Percentiles rank a stretch among this genome's conserved stretches.
Evolutionary conservation across 1,284 basidiomycete species (phyloP).

Genomic region (Puccinia hordei): DNA sequence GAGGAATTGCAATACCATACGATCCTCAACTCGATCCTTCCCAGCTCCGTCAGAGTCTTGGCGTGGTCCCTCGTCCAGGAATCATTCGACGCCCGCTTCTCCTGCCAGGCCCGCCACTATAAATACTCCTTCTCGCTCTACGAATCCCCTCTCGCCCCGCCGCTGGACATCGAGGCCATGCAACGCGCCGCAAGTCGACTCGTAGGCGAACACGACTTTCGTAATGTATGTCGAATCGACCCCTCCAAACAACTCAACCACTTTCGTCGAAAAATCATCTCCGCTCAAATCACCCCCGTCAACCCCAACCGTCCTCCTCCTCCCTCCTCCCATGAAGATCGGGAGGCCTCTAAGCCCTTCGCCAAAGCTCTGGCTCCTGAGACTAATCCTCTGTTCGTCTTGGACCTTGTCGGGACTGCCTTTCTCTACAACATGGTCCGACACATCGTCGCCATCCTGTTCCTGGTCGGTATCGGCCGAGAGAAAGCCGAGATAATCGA

Average conservation of each 20-base stretch:
- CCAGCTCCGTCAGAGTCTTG: conserved; percentile 82
- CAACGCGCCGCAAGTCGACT: conserved; percentile 71
- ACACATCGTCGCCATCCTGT: conserved; percentile 89
- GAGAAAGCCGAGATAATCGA: conserved; percentile 74
- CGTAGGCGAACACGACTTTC: conserved; percentile 90
- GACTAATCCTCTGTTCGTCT: conserved; percentile 54
- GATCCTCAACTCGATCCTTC: conserved; percentile 86
- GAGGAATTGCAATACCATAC: conserved; percentile 77
- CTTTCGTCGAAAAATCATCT: conserved; percentile 70
- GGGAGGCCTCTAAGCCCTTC: too few species aligned
- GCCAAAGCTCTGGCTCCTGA: not conserved
- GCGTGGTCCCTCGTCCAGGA: conserved; percentile 89
- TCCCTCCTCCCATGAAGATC: not conserved
- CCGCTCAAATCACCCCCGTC: conserved; percentile 66
- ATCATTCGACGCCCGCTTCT: conserved; percentile 83
- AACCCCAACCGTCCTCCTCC: conserved; percentile 24
- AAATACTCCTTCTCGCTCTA: conserved; percentile 84
- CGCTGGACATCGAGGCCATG: conserved; percentile 76
- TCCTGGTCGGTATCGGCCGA: conserved; percentile 80
- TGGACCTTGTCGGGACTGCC: conserved; percentile 84
- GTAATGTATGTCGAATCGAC: conserved; percentile 95
- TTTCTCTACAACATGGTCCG: conserved; percentile 97
- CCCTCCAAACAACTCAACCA: conserved; percentile 85
- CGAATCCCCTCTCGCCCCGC: conserved; percentile 54
- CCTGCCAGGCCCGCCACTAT: conserved; percentile 86